Percentiles rank a stretch among this genome's conserved stretches.
Conservation (phyloP, 192 early-diverging fungal genomes). For the Thoreauomyces humboldtii region DNA sequence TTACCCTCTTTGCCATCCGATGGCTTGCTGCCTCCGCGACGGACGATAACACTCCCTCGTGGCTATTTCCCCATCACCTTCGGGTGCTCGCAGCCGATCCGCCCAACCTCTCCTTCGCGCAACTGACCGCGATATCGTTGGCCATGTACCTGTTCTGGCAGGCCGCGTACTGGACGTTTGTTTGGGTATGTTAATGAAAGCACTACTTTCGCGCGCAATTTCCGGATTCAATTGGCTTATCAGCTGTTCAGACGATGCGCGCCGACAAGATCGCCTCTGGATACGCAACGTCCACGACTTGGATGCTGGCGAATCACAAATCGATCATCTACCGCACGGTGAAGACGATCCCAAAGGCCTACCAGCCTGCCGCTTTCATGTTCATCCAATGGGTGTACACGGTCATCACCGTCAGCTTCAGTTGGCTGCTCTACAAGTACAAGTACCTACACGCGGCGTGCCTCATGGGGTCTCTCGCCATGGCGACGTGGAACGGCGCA, state of each 20-base stretch:
- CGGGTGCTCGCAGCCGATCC: not conserved
- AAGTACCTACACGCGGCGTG: slow-evolving; percentile 56
- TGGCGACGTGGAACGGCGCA: slow-evolving; percentile 66
- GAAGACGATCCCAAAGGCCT: slow-evolving; percentile 29
- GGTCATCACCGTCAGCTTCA: slow-evolving; percentile 44
- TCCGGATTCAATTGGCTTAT: too few relatives aligned
- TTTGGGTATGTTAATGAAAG: slow-evolving; percentile 15
- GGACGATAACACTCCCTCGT: not conserved
- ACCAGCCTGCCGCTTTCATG: slow-evolving; percentile 62
- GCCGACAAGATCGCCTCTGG: slow-evolving; percentile 37
- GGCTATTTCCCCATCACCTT: not conserved
- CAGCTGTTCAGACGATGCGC: slow-evolving; percentile 9
- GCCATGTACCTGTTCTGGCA: slow-evolving; percentile 49
- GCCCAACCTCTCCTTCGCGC: slow-evolving; percentile 13
- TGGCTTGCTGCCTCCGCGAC: slow-evolving; percentile 40
- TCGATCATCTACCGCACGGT: slow-evolving; percentile 16
- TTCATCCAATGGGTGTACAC: slow-evolving; percentile 56
- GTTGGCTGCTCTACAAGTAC: slow-evolving; percentile 47
- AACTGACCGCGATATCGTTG: slow-evolving; percentile 29
- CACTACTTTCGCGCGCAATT: not conserved
- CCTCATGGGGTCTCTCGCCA: slow-evolving; percentile 48
- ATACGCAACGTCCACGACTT: slow-evolving; percentile 60
- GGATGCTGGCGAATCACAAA: slow-evolving; percentile 52
- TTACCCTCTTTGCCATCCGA: slow-evolving; percentile 55
- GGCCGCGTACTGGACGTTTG: slow-evolving; percentile 34